A percentile compares a stretch with the other conserved stretches of the same genome.
These are phyloP conservation scores for Mrakiaceae sp. DNA, from an alignment of 1,284 basidiomycete species.

Conservation along the genomic window DNA sequence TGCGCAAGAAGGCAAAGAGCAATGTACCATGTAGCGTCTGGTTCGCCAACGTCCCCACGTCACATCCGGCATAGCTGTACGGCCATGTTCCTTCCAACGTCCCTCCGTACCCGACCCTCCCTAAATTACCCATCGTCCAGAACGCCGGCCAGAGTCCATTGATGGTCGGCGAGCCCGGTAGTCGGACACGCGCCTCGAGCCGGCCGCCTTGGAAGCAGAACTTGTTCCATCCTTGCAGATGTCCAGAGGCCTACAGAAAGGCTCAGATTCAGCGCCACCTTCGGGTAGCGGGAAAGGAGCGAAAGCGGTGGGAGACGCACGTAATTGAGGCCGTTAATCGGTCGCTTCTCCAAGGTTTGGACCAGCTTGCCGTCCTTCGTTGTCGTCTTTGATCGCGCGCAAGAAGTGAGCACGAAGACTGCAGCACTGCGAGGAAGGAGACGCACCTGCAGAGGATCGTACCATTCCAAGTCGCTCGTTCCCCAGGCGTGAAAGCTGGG, in stretches of 20 bases:
- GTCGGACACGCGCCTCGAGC: constrained; percentile 48
- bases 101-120: constrained; percentile 39
- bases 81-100: constrained; percentile 42
- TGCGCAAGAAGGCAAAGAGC: background rate
- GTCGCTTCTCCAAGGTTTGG: constrained; percentile 58
- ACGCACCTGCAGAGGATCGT: constrained; percentile 66
- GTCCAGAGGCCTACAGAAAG: too few species aligned
- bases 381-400: too few species aligned
- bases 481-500: constrained; percentile 20
- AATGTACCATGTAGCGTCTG: constrained; percentile 48
- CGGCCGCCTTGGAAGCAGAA: constrained; percentile 84
- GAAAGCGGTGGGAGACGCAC: constrained; percentile 25
- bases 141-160: constrained; percentile 55
- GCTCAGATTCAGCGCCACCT: background rate
- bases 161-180: constrained; percentile 59
- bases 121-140: constrained; percentile 39
- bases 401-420: too few species aligned
- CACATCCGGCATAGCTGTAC: constrained; percentile 42
- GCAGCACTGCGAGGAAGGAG: too few species aligned
- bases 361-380: constrained; percentile 67
- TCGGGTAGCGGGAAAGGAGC: background rate
- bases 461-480: constrained; percentile 60
- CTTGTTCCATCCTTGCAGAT: constrained; percentile 74
- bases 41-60: constrained; percentile 53
- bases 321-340: constrained; percentile 63